Conservation (phyloP, 2,329 filamentous ascomycete species). For the Xylariaceae sp. region DNA sequence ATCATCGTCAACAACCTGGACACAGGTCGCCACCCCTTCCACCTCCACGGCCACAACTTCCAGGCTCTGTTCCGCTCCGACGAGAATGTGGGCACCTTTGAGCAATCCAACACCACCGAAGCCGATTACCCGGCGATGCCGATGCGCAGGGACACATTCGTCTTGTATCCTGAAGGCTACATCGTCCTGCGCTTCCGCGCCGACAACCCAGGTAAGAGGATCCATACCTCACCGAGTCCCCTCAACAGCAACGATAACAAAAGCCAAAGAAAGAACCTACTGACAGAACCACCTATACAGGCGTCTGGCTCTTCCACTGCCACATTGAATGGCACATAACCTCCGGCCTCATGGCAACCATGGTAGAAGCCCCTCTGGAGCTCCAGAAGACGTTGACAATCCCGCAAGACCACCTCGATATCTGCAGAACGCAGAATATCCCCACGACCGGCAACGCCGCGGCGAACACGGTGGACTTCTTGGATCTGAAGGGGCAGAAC, state of each 20-base stretch:
- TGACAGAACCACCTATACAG: constrained; percentile 24
- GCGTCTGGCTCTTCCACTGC: constrained; percentile 72
- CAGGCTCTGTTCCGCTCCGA: constrained; percentile 60
- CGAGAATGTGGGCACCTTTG: constrained; percentile 55
- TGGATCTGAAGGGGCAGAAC: constrained; percentile 62
- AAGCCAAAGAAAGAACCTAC: not conserved
- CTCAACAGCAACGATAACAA: not conserved
- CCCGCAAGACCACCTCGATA: constrained; percentile 54
- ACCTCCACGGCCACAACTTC: constrained; percentile 73
- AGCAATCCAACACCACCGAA: constrained; percentile 42
- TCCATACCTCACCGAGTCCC: not conserved
- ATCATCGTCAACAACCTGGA: constrained; percentile 76
- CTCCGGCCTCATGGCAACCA: constrained; percentile 61
- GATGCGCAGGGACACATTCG: constrained; percentile 64
- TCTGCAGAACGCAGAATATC: constrained; percentile 50
- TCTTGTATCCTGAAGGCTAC: constrained; percentile 62
- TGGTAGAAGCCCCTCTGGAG: constrained; percentile 59
- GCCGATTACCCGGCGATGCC: constrained; percentile 51
- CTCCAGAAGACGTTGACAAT: constrained; percentile 59
- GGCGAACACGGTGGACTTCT: constrained; percentile 59
- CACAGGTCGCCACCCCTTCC: constrained; percentile 67
- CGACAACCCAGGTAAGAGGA: constrained; percentile 55
- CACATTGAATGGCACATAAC: constrained; percentile 75
- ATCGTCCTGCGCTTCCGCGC: constrained; percentile 64
- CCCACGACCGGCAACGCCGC: constrained; percentile 67